A percentile compares a stretch with the other conserved stretches of the same genome.
Conservation (phyloP, 352 stramenopile species). For the Phytophthora pisi region DNA sequence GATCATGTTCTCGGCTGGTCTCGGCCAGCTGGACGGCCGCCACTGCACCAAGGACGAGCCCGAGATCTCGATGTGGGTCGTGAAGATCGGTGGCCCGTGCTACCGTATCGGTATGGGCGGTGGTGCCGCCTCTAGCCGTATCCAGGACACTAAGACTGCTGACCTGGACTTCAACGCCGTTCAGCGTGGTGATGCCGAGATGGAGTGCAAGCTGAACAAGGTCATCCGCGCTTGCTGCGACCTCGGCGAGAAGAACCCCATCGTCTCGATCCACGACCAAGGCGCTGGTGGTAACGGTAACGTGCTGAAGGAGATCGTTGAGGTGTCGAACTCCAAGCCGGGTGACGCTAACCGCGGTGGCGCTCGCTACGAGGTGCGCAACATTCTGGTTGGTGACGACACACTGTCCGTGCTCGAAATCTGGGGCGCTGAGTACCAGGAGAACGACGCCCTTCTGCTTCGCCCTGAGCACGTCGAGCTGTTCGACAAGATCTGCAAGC, state of each 20-base stretch:
- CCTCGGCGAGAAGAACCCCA: conserved; percentile 97
- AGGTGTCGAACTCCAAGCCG: conserved; percentile 83
- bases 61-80: conserved; percentile 96
- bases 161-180: conserved; percentile 99
- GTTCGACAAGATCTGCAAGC: conserved; percentile 95
- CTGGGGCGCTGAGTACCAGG: conserved; percentile 99
- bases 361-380: conserved; percentile 95
- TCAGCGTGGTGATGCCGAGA: conserved; percentile 99
- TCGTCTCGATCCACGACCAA: conserved; percentile 99
- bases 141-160: conserved; percentile 94
- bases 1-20: conserved; percentile 99
- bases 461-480: conserved; percentile 88
- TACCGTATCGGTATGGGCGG: conserved; percentile 99
- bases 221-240: conserved; percentile 98
- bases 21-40: conserved; percentile 95
- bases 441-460: conserved; percentile 98
- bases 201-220: conserved; percentile 99
- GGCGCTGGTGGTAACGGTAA: conserved; percentile 99
- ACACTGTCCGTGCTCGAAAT: conserved; percentile 99
- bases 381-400: conserved; percentile 97
- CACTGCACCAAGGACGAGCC: conserved; percentile 96
- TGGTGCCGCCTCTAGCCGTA: conserved; percentile 95
- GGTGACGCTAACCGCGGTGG: conserved; percentile 88
- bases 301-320: conserved; percentile 99
- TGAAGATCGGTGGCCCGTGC: conserved; percentile 98